These are phyloP conservation scores for Neoboletus subvelutipes DNA, from an alignment of 768 basidiomycete species.

Conservation along the genomic window DNA sequence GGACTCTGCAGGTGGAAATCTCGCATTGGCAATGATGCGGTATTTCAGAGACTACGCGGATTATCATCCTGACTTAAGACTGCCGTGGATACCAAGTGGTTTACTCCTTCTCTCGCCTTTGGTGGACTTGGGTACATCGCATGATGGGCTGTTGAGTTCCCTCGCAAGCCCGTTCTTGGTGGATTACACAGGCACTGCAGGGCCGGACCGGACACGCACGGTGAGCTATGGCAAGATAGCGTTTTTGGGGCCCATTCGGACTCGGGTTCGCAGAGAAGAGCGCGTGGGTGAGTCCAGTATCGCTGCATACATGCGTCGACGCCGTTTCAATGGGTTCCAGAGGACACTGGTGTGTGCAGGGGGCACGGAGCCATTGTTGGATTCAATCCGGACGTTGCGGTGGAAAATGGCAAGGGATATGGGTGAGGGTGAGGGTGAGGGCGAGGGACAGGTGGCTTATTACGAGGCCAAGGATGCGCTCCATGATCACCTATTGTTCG, in stretches of 20 bases:
- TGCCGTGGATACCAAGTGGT: constrained; percentile 27
- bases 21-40: constrained; percentile 40
- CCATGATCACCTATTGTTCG: constrained; percentile 54
- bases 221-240: constrained; percentile 24
- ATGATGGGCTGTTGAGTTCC: constrained; percentile 37
- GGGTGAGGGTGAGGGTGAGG: constrained; percentile 40
- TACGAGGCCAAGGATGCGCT: constrained; percentile 50
- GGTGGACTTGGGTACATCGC: constrained; percentile 21
- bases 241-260: constrained; percentile 53
- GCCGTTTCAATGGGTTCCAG: constrained; percentile 57
- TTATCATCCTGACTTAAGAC: constrained; percentile 13
- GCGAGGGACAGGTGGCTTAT: constrained; percentile 42
- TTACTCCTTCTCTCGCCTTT: constrained; percentile 39
- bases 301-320: constrained; percentile 37
- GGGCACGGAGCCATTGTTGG: constrained; percentile 56
- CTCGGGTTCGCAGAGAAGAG: constrained; percentile 45
- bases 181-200: constrained; percentile 29
- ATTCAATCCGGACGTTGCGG: constrained; percentile 49
- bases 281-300: constrained; percentile 62
- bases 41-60: constrained; percentile 32
- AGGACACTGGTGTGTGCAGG: constrained; percentile 60
- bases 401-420: constrained; percentile 54
- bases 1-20: constrained; percentile 56
- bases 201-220: neutral
- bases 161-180: constrained; percentile 26